Percentiles rank a stretch among this genome's conserved stretches.
Conservation (phyloP, 139 green algal genomes). For the Tetraselmis striata region DNA sequence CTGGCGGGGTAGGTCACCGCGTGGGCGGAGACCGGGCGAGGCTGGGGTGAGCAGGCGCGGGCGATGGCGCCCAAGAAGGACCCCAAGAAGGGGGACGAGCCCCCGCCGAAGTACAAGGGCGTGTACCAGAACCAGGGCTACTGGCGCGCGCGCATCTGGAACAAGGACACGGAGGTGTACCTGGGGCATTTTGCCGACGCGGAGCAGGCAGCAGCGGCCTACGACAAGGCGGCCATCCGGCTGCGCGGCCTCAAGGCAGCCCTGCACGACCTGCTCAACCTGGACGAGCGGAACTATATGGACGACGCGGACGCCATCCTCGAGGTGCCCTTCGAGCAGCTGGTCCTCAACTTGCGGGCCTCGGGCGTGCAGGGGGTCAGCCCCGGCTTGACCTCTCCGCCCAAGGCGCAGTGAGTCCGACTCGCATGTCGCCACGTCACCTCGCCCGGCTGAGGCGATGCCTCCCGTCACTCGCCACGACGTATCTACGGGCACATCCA, state of each 20-base stretch:
- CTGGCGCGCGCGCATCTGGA: background rate
- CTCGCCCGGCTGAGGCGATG: no score
- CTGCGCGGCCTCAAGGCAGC: background rate
- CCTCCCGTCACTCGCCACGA: no score
- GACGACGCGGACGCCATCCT: background rate
- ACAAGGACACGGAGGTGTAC: background rate
- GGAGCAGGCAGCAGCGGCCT: background rate
- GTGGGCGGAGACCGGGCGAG: no score
- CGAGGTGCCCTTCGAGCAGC: background rate
- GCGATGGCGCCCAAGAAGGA: background rate
- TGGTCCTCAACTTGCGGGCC: background rate
- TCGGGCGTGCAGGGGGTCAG: background rate
- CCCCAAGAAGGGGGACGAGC: background rate
- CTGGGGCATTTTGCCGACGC: background rate
- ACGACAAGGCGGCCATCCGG: background rate
- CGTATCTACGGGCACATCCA: no score
- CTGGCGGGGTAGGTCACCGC: no score
- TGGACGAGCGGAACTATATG: background rate
- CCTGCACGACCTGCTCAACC: background rate
- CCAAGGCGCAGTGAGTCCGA: no score
- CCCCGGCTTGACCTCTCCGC: background rate
- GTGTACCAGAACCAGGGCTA: background rate
- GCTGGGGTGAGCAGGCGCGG: background rate
- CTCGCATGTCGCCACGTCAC: no score
- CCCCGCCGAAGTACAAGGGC: background rate